A percentile compares a stretch with the other conserved stretches of the same genome.
Conservation (phyloP, 352 stramenopile genomes). For the Phytophthora tentaculata region DNA sequence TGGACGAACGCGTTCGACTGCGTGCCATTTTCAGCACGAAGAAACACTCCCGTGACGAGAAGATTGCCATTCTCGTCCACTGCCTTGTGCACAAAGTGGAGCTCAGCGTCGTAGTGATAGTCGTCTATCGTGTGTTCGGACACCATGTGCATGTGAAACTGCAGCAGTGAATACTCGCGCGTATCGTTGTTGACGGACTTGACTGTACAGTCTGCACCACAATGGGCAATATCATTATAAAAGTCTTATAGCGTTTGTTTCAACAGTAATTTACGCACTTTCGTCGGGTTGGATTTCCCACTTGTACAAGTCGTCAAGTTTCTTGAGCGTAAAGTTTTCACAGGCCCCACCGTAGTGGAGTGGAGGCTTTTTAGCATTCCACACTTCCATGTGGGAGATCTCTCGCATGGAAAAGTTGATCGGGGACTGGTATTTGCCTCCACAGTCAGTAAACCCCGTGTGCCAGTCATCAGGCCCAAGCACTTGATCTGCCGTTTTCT, state of each 20-base stretch:
- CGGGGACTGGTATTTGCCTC: conserved; percentile 55
- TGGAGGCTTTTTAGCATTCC: conserved; percentile 35
- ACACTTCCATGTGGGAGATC: conserved; percentile 46
- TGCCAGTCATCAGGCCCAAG: conserved; percentile 54
- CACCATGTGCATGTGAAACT: conserved; percentile 2
- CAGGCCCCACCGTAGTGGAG: conserved; percentile 60
- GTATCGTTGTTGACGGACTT: not conserved
- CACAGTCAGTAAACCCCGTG: conserved; percentile 39
- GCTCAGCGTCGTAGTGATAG: conserved; percentile 5
- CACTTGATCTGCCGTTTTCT: conserved; percentile 39
- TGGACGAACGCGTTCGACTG: conserved; percentile 1
- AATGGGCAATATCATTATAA: too few species aligned
- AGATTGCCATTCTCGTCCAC: not conserved
- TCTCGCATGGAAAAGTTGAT: conserved; percentile 51
- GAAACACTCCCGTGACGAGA: not conserved
- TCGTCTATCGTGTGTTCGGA: conserved; percentile 2
- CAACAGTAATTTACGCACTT: conserved; percentile 35
- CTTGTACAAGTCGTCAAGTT: conserved; percentile 67
- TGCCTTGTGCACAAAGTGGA: conserved; percentile 4
- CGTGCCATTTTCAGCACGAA: not conserved
- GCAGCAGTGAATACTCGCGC: not conserved
- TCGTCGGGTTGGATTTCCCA: conserved; percentile 52
- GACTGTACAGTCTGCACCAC: not conserved
- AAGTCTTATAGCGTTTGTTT: too few species aligned
- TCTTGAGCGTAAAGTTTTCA: conserved; percentile 59